Conservation (phyloP, 1,284 basidiomycete genomes). For the Trametes pubescens region DNA sequence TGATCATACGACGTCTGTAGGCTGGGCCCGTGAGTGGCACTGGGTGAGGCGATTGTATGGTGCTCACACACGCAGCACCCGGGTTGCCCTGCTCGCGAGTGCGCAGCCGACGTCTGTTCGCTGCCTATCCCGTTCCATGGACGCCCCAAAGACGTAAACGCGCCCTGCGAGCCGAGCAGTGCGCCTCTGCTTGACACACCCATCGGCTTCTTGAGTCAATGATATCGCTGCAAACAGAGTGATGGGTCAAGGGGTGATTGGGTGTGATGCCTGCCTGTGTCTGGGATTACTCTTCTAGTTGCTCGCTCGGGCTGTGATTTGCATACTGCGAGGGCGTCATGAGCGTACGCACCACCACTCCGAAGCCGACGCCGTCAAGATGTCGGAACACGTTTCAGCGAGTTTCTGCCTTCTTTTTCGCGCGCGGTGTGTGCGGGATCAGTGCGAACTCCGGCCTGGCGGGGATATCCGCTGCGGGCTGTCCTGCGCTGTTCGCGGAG, state of each 20-base stretch:
- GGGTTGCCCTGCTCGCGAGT: constrained; percentile 1
- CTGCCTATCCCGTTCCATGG: neutral
- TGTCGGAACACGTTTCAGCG: constrained; percentile 16
- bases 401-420: constrained; percentile 5
- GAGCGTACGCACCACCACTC: neutral
- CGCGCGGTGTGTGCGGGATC: neutral
- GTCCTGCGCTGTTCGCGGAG: neutral
- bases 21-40: neutral
- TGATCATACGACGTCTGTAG: constrained; percentile 21
- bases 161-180: neutral
- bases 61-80: constrained; percentile 5
- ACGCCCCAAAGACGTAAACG: constrained; percentile 17
- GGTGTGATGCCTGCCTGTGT: constrained; percentile 4
- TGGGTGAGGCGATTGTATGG: neutral
- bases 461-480: neutral
- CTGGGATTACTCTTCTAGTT: neutral
- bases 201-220: constrained; percentile 1
- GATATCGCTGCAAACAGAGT: neutral
- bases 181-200: constrained; percentile 3
- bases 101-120: constrained; percentile 5
- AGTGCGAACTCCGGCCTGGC: neutral
- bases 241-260: neutral
- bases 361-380: constrained; percentile 3
- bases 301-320: neutral
- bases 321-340: neutral